Percentiles rank a stretch among this genome's conserved stretches.
Conservation (phyloP, 2,329 filamentous ascomycete genomes). For the Bertia moriformis region DNA sequence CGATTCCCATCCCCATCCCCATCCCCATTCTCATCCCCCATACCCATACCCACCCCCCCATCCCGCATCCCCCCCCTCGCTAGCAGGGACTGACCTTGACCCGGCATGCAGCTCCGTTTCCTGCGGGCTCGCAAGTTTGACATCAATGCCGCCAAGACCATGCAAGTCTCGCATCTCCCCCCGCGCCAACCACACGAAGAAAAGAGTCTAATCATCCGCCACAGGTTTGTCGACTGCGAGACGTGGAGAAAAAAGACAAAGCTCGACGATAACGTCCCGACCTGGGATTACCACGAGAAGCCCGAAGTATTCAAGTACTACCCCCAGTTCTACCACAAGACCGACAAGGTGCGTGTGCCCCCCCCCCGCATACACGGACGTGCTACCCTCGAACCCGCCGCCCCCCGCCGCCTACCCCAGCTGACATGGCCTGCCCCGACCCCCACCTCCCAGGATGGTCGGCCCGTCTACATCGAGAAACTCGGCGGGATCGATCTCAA, state of each 20-base stretch:
- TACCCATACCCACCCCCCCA: not conserved
- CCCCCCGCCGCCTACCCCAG: not conserved
- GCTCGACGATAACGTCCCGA: slow-evolving; percentile 66
- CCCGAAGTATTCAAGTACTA: slow-evolving; percentile 76
- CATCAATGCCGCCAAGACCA: slow-evolving; percentile 67
- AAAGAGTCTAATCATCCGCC: too few species aligned
- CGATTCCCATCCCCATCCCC: not conserved
- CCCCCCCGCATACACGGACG: not conserved
- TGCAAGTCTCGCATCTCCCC: slow-evolving; percentile 53
- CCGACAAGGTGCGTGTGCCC: slow-evolving; percentile 53
- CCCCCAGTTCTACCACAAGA: slow-evolving; percentile 98
- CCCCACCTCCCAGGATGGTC: slow-evolving; percentile 56
- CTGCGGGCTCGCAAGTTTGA: slow-evolving; percentile 91
- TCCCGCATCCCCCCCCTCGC: slow-evolving; percentile 2
- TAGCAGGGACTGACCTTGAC: not conserved
- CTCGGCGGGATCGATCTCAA: slow-evolving; percentile 82
- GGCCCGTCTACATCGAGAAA: slow-evolving; percentile 93
- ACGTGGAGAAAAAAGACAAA: slow-evolving; percentile 80
- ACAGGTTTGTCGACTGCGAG: slow-evolving; percentile 79
- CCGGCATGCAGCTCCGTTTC: slow-evolving; percentile 75
- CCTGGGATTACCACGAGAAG: slow-evolving; percentile 81
- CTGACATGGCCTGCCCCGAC: not conserved
- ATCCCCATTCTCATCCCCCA: too few species aligned
- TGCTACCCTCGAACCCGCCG: slow-evolving; percentile 19
- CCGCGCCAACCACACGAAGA: too few species aligned